These are phyloP conservation scores for Solanum chmielewskii DNA, from an alignment of 257 asterid genomes.

Conservation along the genomic window DNA sequence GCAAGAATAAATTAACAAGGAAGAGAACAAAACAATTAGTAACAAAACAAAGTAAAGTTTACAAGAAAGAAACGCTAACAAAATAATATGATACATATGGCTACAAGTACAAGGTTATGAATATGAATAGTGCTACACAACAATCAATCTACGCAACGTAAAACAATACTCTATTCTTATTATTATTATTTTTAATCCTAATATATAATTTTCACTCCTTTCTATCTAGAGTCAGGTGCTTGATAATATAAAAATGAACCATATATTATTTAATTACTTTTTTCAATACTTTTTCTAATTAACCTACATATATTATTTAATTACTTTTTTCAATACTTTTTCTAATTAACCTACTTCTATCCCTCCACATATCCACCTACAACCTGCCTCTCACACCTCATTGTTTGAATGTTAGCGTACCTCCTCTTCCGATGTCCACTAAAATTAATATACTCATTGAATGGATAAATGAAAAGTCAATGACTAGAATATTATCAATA, in stretches of 20 bases:
- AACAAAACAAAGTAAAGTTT: background rate
- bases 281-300: too few relatives aligned
- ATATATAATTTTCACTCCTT: background rate
- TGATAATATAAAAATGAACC: accelerated
- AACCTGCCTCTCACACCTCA: background rate
- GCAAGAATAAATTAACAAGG: background rate
- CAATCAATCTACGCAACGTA: background rate
- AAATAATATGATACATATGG: background rate
- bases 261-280: too few relatives aligned
- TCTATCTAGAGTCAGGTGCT: background rate
- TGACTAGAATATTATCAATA: background rate
- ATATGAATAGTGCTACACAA: background rate
- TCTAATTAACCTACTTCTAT: background rate
- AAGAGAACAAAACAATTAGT: too few relatives aligned
- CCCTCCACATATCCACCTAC: background rate
- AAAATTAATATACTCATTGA: too few relatives aligned
- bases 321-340: accelerated
- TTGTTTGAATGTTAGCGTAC: background rate
- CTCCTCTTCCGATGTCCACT: background rate
- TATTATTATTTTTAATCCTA: too few relatives aligned
- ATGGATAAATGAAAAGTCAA: background rate
- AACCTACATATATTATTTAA: background rate
- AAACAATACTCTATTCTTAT: background rate
- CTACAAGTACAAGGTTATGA: too few relatives aligned
- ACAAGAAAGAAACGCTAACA: background rate